Evolutionary conservation across 2,329 filamentous ascomycete genomes (phyloP).

Genomic region (Alternaria sp.): DNA sequence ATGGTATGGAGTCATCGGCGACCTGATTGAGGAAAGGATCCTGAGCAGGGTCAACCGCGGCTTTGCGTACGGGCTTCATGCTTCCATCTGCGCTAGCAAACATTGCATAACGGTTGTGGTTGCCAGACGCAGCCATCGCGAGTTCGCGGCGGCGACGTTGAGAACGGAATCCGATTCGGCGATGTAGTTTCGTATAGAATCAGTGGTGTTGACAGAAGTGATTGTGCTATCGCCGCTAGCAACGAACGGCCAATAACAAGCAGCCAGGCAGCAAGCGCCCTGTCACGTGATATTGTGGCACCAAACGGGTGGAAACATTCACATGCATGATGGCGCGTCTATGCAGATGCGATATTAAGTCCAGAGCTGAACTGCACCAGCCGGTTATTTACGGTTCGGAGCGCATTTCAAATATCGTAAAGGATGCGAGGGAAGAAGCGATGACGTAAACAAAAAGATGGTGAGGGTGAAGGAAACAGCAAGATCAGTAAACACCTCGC

Average conservation of each 20-base stretch:
- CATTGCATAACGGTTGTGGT: slow-evolving; percentile 39
- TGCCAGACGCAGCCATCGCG: slow-evolving; percentile 27
- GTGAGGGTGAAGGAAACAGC: slow-evolving; percentile 6
- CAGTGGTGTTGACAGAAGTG: not conserved
- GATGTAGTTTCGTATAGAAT: not conserved
- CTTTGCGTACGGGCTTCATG: not conserved
- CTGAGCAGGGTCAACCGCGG: slow-evolving; percentile 13
- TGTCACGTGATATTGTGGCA: slow-evolving; percentile 10
- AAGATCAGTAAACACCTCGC: not conserved
- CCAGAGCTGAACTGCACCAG: not conserved
- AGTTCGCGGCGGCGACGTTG: not conserved
- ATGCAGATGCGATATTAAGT: not conserved
- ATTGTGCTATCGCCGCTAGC: slow-evolving; percentile 3
- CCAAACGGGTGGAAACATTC: slow-evolving; percentile 12
- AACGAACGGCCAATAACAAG: slow-evolving; percentile 2
- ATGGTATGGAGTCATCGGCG: slow-evolving; percentile 33
- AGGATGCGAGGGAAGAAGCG: not conserved
- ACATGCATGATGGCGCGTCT: not conserved
- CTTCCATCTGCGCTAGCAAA: slow-evolving; percentile 28
- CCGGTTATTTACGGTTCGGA: not conserved
- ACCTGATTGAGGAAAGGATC: slow-evolving; percentile 39
- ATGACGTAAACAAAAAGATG: not conserved
- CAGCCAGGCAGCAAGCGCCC: slow-evolving; percentile 19
- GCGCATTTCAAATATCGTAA: not conserved
- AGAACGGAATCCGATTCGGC: not conserved